Percentiles rank a stretch among this genome's conserved stretches.
phyloP scores from a whole-genome alignment of 129 eudicot genomes.

The Deinandra increscens region DNA sequence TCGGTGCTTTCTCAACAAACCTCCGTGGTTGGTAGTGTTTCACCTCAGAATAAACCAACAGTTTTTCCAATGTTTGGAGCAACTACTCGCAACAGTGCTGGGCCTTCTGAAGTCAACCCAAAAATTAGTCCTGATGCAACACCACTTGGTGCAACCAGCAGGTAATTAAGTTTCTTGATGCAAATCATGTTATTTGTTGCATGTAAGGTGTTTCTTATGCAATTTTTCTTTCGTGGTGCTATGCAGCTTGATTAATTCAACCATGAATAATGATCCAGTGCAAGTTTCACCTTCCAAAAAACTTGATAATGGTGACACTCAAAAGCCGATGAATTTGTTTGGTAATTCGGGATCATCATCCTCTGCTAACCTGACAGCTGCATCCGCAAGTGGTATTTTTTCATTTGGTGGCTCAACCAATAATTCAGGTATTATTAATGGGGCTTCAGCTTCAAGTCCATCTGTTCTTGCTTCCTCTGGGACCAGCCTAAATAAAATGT shows the following conservation, averaged over 20 bases:
- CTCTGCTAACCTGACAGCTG: constrained; percentile 17
- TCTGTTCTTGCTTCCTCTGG: constrained; percentile 29
- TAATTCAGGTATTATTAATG: constrained; percentile 31
- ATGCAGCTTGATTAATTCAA: constrained; percentile 40
- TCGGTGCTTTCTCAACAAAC: constrained; percentile 30
- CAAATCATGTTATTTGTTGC: neutral
- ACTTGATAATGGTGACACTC: constrained; percentile 25
- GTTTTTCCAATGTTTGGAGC: constrained; percentile 33
- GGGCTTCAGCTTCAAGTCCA: constrained; percentile 41
- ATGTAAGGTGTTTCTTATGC: constrained; percentile 1
- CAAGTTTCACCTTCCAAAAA: constrained; percentile 21
- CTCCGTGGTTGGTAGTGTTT: constrained; percentile 5
- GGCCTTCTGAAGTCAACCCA: constrained; percentile 17
- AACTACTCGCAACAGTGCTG: constrained; percentile 18
- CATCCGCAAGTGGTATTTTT: constrained; percentile 31
- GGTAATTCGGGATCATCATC: constrained; percentile 24
- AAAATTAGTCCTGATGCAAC: constrained; percentile 24
- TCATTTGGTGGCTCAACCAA: constrained; percentile 32
- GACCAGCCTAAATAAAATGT: constrained; percentile 23
- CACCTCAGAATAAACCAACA: constrained; percentile 29
- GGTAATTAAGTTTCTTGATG: constrained; percentile 32
- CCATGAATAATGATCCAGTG: constrained; percentile 17
- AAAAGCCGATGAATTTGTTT: constrained; percentile 15
- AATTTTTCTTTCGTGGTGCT: constrained; percentile 1
- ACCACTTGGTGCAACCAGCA: constrained; percentile 29